Evolutionary conservation across 2,329 filamentous ascomycete species (phyloP).

Genomic region (Aspergillus felis): DNA sequence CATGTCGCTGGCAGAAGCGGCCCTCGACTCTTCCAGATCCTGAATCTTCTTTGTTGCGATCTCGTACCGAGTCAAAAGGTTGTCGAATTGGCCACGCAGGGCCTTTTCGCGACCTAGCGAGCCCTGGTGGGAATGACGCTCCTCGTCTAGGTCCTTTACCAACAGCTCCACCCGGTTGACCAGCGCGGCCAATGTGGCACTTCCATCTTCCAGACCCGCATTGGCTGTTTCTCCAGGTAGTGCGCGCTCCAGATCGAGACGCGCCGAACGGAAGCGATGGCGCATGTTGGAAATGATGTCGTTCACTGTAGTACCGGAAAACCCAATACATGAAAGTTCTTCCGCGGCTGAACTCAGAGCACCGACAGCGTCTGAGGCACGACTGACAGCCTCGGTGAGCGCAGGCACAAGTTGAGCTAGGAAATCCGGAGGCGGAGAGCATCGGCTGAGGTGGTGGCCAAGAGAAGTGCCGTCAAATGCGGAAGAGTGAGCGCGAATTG

Average conservation of each 20-base stretch:
- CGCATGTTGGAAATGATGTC: slow-evolving; percentile 37
- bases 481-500: slow-evolving; percentile 31
- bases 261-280: slow-evolving; percentile 39
- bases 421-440: slow-evolving; percentile 37
- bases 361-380: slow-evolving; percentile 37
- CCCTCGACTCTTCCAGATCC: slow-evolving; percentile 37
- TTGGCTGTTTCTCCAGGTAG: slow-evolving; percentile 43
- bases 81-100: slow-evolving; percentile 44
- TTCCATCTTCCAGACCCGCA: slow-evolving; percentile 35
- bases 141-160: slow-evolving; percentile 30
- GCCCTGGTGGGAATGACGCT: slow-evolving; percentile 29
- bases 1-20: slow-evolving; percentile 44
- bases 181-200: slow-evolving; percentile 38
- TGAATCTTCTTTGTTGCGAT: slow-evolving; percentile 33
- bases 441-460: slow-evolving; percentile 18
- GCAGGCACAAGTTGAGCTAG: slow-evolving; percentile 35
- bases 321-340: slow-evolving; percentile 39
- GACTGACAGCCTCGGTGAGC: slow-evolving; percentile 31
- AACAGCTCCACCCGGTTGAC: slow-evolving; percentile 36
- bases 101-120: slow-evolving; percentile 37
- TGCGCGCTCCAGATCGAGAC: slow-evolving; percentile 41
- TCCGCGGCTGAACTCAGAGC: slow-evolving; percentile 33
- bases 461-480: slow-evolving; percentile 19
- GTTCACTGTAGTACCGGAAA: slow-evolving; percentile 26
- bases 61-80: slow-evolving; percentile 36